Evolutionary conservation across 2,329 filamentous ascomycete species (phyloP), one percentile per base, ranked within the genome.

Genomic region (Pseudogymnoascus sp.): DNA sequence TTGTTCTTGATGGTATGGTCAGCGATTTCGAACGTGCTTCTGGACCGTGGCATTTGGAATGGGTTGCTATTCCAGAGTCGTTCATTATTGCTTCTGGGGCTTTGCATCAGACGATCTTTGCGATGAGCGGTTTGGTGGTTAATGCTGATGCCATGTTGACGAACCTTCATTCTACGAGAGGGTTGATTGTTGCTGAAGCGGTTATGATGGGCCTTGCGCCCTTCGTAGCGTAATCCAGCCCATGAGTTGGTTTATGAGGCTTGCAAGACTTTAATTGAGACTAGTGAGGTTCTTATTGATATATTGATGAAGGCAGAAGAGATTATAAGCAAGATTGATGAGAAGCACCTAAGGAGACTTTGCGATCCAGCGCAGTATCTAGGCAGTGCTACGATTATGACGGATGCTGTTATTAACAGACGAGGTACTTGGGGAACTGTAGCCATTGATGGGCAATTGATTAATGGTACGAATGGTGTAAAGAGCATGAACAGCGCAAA

Each of bases 131-230:
- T 0, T 74, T 85, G 0, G 77, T 79, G 1, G 82, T 85, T 4
- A 77, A 84, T 65, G 73, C 73, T 0, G 75, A 77, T 60, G 72
- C 76, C 13, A 83, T 85, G 81, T 67, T 77, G 62, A 69, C 71
- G 0, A 85, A 84, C 65, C 73, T 85, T 1, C 74, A 77, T 53
- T 82, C 78, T 0, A 83, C 81, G 0, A 74, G 74, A 44, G 82
- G 82, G 0, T 70, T 84, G 19, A 84, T 84, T 66, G 82, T 84
- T 11, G 82, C 77, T 0, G 83, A 85, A 72, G 81, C 82, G 1
- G 80, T 85, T n/a, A 84, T 85, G 82, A 84, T 85, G 83, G 79
- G 77, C 1, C 74, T 85, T 60, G 83, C 81, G n/a, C 76, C 77
- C 15, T 71, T 72, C 82, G 42, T 82, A 82, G 8, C 74, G 82